Evolutionary conservation across 805 yeast genomes (phyloP).

Genomic region (Cyberlindnera meyerae): DNA sequence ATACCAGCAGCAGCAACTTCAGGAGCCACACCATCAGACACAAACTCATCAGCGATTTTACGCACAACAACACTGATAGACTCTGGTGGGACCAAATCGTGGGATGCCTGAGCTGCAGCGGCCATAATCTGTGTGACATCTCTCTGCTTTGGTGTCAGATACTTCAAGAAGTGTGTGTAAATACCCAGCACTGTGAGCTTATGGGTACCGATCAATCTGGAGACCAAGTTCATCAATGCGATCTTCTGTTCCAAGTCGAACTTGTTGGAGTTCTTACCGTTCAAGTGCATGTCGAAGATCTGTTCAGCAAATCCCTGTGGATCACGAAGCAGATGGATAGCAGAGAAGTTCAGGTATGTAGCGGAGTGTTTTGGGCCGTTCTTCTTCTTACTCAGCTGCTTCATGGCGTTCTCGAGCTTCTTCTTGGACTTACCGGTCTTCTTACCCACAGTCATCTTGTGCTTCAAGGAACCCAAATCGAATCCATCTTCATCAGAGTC

Average conservation of each 20-base stretch:
- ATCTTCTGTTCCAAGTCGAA: constrained; percentile 86
- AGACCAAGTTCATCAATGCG: constrained; percentile 77
- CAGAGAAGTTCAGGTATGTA: constrained; percentile 84
- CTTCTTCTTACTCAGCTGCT: constrained; percentile 57
- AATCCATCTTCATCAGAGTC: constrained; percentile 64
- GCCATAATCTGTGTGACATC: constrained; percentile 97
- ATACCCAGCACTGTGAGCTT: constrained; percentile 86
- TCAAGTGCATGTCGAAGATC: constrained; percentile 66
- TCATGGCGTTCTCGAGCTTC: constrained; percentile 71
- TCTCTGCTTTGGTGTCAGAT: constrained; percentile 87
- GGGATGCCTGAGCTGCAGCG: constrained; percentile 94
- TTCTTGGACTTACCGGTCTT: constrained; percentile 74
- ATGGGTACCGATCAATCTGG: constrained; percentile 91
- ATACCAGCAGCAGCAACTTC: constrained; percentile 98
- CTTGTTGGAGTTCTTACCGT: constrained; percentile 62
- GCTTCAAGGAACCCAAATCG: constrained; percentile 70
- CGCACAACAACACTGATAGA: constrained; percentile 72
- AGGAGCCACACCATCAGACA: constrained; percentile 95
- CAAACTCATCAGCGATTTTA: constrained; percentile 95
- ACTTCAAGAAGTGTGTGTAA: constrained; percentile 83
- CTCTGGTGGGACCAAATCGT: constrained; percentile 97
- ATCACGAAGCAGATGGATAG: constrained; percentile 88
- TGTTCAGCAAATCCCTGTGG: constrained; percentile 97
- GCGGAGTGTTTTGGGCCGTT: constrained; percentile 50
- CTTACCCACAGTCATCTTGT: constrained; percentile 78